These are phyloP conservation scores for Mycena floridula DNA, from an alignment of 768 basidiomycete genomes.

Conservation along the genomic window DNA sequence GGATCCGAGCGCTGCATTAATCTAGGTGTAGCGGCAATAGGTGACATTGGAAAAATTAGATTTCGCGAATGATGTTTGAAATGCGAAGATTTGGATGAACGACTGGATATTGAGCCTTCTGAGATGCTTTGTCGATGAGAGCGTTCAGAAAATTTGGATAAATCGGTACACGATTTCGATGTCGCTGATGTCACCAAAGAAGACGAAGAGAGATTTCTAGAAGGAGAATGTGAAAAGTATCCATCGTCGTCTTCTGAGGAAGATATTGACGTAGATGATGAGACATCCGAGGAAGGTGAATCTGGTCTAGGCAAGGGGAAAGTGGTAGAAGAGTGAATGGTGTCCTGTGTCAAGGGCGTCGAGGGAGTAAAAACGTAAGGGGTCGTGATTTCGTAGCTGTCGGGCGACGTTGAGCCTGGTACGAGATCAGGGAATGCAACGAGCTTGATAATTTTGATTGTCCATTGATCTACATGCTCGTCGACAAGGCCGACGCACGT, in stretches of 20 bases:
- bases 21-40: slow-evolving; percentile 11
- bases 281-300: slow-evolving; percentile 3
- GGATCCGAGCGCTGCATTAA: no score
- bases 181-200: slow-evolving; percentile 24
- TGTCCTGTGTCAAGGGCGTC: neutral
- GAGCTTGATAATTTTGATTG: slow-evolving; percentile 70
- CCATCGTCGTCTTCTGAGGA: slow-evolving; percentile 26
- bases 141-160: slow-evolving; percentile 16
- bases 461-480: slow-evolving; percentile 65
- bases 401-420: slow-evolving; percentile 15
- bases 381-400: neutral
- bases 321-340: neutral
- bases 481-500: slow-evolving; percentile 73
- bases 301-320: neutral
- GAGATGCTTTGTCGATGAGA: neutral
- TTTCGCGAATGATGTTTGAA: slow-evolving; percentile 32
- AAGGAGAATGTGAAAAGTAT: slow-evolving; percentile 57
- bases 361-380: neutral
- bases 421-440: slow-evolving; percentile 74
- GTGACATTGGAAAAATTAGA: slow-evolving; percentile 22
- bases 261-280: slow-evolving; percentile 4
- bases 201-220: slow-evolving; percentile 25
- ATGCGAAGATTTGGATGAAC: slow-evolving; percentile 21
- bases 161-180: slow-evolving; percentile 36
- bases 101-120: slow-evolving; percentile 11